These are phyloP conservation scores for Pleurotus djamor DNA, from an alignment of 768 basidiomycete genomes.

Conservation along the genomic window DNA sequence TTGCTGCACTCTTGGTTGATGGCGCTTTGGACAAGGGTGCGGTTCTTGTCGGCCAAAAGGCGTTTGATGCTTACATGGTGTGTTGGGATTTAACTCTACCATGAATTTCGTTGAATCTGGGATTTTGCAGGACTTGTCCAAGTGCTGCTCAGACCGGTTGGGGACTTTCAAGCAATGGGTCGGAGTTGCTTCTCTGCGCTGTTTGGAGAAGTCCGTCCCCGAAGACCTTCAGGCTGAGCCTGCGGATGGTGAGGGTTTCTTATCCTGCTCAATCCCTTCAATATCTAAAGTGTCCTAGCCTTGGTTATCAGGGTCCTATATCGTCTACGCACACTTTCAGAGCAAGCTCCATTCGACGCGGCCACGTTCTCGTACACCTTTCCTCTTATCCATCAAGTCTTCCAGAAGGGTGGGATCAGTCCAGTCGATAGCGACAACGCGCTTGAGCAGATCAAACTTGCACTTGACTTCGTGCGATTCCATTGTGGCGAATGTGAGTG, in stretches of 20 bases:
- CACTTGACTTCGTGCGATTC: slow-evolving; percentile 66
- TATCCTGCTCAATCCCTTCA: background rate
- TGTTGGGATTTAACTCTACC: slow-evolving; percentile 17
- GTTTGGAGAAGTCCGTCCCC: slow-evolving; percentile 63
- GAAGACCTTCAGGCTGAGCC: slow-evolving; percentile 73
- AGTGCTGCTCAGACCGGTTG: slow-evolving; percentile 73
- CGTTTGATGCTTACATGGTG: slow-evolving; percentile 82
- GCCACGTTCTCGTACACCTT: slow-evolving; percentile 83
- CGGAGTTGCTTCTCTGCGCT: slow-evolving; percentile 82
- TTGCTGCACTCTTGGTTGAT: slow-evolving; percentile 61
- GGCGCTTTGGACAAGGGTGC: slow-evolving; percentile 61
- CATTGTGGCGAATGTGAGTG: slow-evolving; percentile 72
- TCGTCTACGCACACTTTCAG: slow-evolving; percentile 76
- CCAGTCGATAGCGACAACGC: slow-evolving; percentile 70
- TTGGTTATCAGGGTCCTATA: slow-evolving; percentile 85
- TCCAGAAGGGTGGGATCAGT: slow-evolving; percentile 66
- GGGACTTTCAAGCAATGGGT: slow-evolving; percentile 69
- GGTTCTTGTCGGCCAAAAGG: slow-evolving; percentile 56
- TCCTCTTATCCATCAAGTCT: slow-evolving; percentile 70
- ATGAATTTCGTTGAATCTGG: background rate
- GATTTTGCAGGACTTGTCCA: slow-evolving; percentile 55
- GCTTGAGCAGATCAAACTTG: slow-evolving; percentile 75
- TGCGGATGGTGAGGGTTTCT: slow-evolving; percentile 46
- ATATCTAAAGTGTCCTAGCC: slow-evolving; percentile 35
- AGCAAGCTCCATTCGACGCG: slow-evolving; percentile 79